Evolutionary conservation across 2,329 filamentous ascomycete genomes (phyloP).

Genomic region (Trichoderma sp.): DNA sequence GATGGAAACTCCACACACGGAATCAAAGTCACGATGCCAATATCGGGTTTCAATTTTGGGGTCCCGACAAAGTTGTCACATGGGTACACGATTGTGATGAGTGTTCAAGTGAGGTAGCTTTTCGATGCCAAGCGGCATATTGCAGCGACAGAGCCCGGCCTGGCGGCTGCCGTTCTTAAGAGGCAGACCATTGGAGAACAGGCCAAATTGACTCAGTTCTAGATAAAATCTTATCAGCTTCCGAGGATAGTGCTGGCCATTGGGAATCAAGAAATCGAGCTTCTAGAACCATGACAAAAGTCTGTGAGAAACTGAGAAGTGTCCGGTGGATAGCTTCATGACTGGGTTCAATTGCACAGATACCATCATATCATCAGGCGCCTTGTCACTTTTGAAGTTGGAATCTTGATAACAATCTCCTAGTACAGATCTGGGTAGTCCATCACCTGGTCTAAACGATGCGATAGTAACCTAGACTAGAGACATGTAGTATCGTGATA

Average conservation of each 20-base stretch:
- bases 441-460: not conserved
- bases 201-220: not conserved
- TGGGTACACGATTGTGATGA: not conserved
- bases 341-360: too few species aligned
- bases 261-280: too few species aligned
- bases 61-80: not conserved
- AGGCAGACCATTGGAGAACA: not conserved
- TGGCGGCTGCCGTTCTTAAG: not conserved
- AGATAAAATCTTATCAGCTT: too few species aligned
- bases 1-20: not conserved
- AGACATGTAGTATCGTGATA: not conserved
- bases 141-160: not conserved
- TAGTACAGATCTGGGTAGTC: not conserved
- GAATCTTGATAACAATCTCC: not conserved
- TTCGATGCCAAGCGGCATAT: not conserved
- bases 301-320: too few species aligned
- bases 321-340: not conserved
- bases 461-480: not conserved
- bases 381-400: not conserved
- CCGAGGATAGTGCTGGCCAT: too few species aligned
- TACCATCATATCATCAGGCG: not conserved
- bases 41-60: not conserved
- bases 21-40: not conserved
- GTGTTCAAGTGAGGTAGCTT: not conserved
- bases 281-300: not conserved